Conservation (phyloP, 2,329 filamentous ascomycete species). For the Clathrospora elynae region DNA sequence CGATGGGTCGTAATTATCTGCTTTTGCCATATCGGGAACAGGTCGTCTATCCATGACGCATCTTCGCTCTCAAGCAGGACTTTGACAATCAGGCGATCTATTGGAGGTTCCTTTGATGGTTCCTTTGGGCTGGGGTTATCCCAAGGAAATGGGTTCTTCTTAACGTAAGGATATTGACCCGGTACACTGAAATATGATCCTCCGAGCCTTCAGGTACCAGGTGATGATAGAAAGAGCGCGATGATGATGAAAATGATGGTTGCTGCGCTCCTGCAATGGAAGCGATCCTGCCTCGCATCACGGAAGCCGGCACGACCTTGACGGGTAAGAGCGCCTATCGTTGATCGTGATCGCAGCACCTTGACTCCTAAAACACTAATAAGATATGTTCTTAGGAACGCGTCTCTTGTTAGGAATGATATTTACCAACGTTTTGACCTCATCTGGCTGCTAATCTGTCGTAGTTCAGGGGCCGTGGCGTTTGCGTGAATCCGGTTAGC, state of each 20-base stretch:
- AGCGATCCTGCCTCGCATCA: conserved; percentile 6
- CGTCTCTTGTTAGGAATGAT: not conserved
- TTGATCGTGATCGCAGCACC: no score
- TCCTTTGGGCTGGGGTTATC: conserved; percentile 11
- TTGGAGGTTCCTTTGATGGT: not conserved
- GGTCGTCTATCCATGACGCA: conserved; percentile 17
- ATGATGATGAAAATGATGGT: conserved; percentile 3
- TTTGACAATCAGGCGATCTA: conserved; percentile 19
- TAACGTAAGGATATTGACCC: conserved; percentile 18
- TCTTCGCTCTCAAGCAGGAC: conserved; percentile 19
- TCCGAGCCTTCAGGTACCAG: not conserved
- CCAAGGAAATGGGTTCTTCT: conserved; percentile 7
- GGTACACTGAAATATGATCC: not conserved
- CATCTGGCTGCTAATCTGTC: no score
- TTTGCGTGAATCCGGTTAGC: no score
- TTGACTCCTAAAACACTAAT: no score
- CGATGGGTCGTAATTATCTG: conserved; percentile 42
- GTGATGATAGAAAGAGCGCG: conserved; percentile 3
- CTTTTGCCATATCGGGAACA: conserved; percentile 46
- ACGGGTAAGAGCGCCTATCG: no score
- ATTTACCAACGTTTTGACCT: no score
- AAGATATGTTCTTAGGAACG: no score
- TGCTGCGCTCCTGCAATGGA: conserved; percentile 3
- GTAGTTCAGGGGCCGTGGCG: no score
- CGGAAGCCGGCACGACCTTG: not conserved